phyloP scores from a whole-genome alignment of 1,139 yeast genomes.

The Yamadazyma triangularis region DNA sequence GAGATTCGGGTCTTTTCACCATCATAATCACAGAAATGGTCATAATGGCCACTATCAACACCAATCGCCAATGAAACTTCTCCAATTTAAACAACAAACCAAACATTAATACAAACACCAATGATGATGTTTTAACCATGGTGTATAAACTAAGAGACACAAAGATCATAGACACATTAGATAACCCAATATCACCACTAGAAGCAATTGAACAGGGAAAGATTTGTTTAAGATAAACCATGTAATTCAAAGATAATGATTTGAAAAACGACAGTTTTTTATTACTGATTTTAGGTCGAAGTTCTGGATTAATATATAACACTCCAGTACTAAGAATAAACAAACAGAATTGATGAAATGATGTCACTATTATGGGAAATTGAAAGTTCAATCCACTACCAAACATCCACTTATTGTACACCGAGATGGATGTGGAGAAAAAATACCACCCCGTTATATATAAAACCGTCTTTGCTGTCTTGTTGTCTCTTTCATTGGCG shows the following conservation, averaged over 20 bases:
- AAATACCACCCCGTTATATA: conserved; percentile 49
- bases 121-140: conserved; percentile 83
- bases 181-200: conserved; percentile 91
- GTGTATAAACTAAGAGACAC: conserved; percentile 84
- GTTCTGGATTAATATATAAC: conserved; percentile 41
- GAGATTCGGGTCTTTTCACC: conserved; percentile 51
- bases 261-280: conserved; percentile 8
- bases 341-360: conserved; percentile 78
- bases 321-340: conserved; percentile 43
- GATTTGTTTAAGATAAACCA: conserved; percentile 48
- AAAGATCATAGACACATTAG: conserved; percentile 75
- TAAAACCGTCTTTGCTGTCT: conserved; percentile 12
- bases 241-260: conserved; percentile 16
- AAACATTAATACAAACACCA: conserved; percentile 83
- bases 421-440: conserved; percentile 70
- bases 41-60: conserved; percentile 72
- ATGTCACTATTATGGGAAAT: conserved; percentile 80
- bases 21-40: conserved; percentile 78
- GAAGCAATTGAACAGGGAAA: conserved; percentile 85
- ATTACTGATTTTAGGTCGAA: conserved; percentile 25
- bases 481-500: background rate
- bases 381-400: conserved; percentile 68
- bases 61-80: conserved; percentile 58
- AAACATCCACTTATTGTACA: conserved; percentile 98
- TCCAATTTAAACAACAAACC: conserved; percentile 80